Conservation (phyloP, 2,329 filamentous ascomycete species). For the Aureobasidium melanogenum region DNA sequence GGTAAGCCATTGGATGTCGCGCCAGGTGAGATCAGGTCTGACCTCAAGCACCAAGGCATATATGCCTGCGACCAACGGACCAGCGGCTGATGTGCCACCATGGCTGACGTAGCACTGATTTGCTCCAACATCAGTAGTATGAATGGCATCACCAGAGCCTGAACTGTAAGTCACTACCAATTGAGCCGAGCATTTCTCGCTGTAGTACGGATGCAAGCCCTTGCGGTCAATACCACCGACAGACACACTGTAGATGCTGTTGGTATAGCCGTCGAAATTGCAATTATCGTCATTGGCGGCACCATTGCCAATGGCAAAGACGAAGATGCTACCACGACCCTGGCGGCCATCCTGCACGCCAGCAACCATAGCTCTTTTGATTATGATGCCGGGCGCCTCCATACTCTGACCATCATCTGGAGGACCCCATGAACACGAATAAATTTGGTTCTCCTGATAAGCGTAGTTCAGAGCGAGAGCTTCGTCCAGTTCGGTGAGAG, state of each 20-base stretch:
- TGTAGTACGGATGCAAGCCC: constrained; percentile 89
- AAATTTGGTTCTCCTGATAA: constrained; percentile 87
- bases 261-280: constrained; percentile 99
- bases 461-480: constrained; percentile 87
- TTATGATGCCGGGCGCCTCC: constrained; percentile 85
- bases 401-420: constrained; percentile 89
- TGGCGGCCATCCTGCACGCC: constrained; percentile 79
- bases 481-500: constrained; percentile 88
- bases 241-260: constrained; percentile 97
- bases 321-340: constrained; percentile 82
- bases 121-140: constrained; percentile 85
- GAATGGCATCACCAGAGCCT: constrained; percentile 78
- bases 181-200: constrained; percentile 90
- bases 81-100: constrained; percentile 90
- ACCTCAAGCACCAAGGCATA: constrained; percentile 80
- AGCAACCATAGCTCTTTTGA: constrained; percentile 83
- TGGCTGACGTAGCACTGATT: constrained; percentile 74
- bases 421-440: constrained; percentile 97
- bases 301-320: constrained; percentile 94
- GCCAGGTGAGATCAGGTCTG: constrained; percentile 82
- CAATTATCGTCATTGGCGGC: constrained; percentile 85
- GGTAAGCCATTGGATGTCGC: constrained; percentile 87
- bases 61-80: constrained; percentile 83
- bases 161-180: constrained; percentile 96
- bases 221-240: constrained; percentile 86